Evolutionary conservation across 2,329 filamentous ascomycete species (phyloP).

Genomic region (Aspergillus phoenicis): DNA sequence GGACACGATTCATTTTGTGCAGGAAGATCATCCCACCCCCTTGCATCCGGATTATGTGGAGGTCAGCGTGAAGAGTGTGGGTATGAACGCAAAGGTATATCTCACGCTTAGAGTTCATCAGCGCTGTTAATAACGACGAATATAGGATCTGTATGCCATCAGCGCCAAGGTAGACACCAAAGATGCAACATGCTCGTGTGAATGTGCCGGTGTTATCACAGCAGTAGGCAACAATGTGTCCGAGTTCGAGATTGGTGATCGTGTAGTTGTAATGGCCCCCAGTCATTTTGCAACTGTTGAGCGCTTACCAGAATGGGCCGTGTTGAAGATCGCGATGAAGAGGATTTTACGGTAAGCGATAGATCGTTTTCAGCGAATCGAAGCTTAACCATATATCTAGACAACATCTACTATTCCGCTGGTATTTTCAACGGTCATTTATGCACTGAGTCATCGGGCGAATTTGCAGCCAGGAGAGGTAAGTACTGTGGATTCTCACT

Average conservation of each 20-base stretch:
- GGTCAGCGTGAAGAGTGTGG: neutral
- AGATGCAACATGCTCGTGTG: neutral
- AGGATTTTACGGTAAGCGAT: neutral
- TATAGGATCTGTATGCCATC: conserved; percentile 2
- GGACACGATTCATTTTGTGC: neutral
- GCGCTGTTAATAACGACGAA: neutral
- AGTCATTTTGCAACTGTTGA: conserved; percentile 1
- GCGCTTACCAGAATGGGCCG: neutral
- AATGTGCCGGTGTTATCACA: conserved; percentile 6
- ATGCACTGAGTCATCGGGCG: neutral
- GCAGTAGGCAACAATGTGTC: neutral
- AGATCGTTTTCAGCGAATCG: neutral
- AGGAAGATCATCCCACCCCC: neutral
- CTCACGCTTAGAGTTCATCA: too few species aligned
- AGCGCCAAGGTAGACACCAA: conserved; percentile 3
- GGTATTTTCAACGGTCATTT: conserved; percentile 2
- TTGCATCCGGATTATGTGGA: neutral
- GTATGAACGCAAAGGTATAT: conserved; percentile 6
- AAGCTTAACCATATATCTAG: neutral
- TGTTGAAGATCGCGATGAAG: neutral
- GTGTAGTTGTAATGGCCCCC: conserved; percentile 6
- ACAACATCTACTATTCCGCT: neutral
- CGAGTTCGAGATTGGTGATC: neutral
- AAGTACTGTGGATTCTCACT: neutral
- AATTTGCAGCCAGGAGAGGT: conserved; percentile 12